Evolutionary conservation across 352 stramenopile species (phyloP), one percentile per base, ranked within the genome.

Genomic region (Globisporangium cederbergense): DNA sequence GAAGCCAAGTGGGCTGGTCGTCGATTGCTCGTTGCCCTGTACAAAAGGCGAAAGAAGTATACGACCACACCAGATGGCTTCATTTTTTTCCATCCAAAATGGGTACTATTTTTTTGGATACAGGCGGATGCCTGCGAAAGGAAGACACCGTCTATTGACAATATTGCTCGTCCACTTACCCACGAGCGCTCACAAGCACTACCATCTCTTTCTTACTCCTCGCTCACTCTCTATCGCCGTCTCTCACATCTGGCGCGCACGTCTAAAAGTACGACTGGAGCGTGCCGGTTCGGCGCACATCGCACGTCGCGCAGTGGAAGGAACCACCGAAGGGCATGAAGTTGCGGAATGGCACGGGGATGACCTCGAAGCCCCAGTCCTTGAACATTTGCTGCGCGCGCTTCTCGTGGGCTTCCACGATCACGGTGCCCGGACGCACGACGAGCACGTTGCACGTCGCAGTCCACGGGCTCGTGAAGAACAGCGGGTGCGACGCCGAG

Each of bases 391-490:
- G 74, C 64, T 90, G 82, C 30, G 86, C 87, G 22, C 73, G 76
- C 65, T 90, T 90, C 72, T 96, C 88, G 65, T 93, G 78, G 30
- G 88, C 88, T 65, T 96, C 88, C 46, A 95, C 86, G 58, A 96
- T 74, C 42, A 96, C 86, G 1, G 82, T 86, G 28, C 87, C 85
- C 0, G 88, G 84, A 50, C 87, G 83, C 49, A 97, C 64, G 45
- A 97, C 86, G 28, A 97, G 76, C 51, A 97, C 87, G 63, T 97
- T 97, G 81, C 89, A 97, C 52, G 86, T 95, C 45, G 89, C 89
- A 18, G 89, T 97, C 89, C 89, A 97, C 53, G 89, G 89, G 49
- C 86, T 95, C 66, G 89, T 97, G 73, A 97, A 96, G 75, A 89
- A 97, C 0, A 97, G 72, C 52, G 89, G 89, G 73, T 97, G 89